Evolutionary conservation across 805 yeast species (phyloP), one percentile per base, ranked within the genome.

Genomic region (Kodamaea kaohsiungensis): DNA sequence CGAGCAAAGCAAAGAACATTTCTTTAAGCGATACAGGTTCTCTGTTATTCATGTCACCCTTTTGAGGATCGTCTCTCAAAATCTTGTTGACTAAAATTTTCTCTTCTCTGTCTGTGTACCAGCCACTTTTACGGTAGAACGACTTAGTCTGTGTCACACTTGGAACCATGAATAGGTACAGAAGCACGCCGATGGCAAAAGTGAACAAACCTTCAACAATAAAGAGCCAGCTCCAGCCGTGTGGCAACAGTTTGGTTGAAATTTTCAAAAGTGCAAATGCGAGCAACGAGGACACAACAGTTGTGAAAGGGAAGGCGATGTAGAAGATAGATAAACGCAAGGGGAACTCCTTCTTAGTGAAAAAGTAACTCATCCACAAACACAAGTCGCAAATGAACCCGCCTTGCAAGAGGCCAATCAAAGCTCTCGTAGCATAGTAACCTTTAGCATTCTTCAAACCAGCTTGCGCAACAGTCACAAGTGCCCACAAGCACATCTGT

Each of bases 181-280:
- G 65, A 39, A 64, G 57, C 25, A 82, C 27, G 1, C 90, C 91
- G 57, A 87, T 53, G 16, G 46, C 7, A n/a, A 65, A 57, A 1
- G 91, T 85, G 45, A 84, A 60, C 5, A 78, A 51, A 4, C 91
- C 91, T 64, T 85, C 89, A 51, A 87, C 75, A 17, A 87, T 62
- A 59, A 87, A 87, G 16, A 87, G 70, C 84, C 87, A 87, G 51
- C 80, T 73, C 91, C 91, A 87, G 19, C 87, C 87, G 8, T 68
- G 68, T 63, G 72, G 67, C 3, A 82, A 77, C 13, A 59, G 56
- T 1, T 61, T 54, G 17, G 83, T 84, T 30, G 81, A 69, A 38
- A 64, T 56, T 33, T 50, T 58, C 46, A 64, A 58, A n/a, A 64
- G 51, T 1, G 61, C 64, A 50, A 63, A 60, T 1, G 66, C 64